Base-by-base conservation (phyloP, 495 filamentous ascomycete species). In the Elasticomyces elasticus region DNA sequence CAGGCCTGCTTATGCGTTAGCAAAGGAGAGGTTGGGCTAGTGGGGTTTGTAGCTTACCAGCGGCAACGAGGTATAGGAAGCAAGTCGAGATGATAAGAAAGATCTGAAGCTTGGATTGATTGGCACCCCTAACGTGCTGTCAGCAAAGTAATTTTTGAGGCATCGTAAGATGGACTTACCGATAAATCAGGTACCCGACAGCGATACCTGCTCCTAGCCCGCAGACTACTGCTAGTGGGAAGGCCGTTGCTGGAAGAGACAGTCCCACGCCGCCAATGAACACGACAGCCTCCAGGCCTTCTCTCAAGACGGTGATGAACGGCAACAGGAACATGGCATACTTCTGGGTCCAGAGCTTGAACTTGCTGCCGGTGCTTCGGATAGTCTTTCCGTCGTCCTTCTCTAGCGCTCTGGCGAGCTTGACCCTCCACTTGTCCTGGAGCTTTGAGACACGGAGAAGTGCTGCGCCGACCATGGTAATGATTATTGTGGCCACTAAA, bases 41-140 rank as follows among this genome's bases (percentile, higher is more conserved):
- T 15, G 11, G 5, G 27, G 12, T 5, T 9, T 5, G 22, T 48
- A 10, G 46, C 56, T 45, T 51, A 60, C 56, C 88, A 9, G 84
- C 87, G 13, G 84, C 85, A n/a, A 94, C 83, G 2, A 94, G 79
- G 59, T 94, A 94, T 2, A 94, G 73, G 62, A 92, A 76, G 63
- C 85, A 90, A 6, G 87, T 92, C 2, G 86, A 91, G 42, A 79
- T 64, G 58, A 92, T 79, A 11, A 94, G 70, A 74, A 94, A 94
- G 45, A 85, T 69, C 59, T 91, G 87, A 51, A 94, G 67, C 25
- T 79, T 81, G 9, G 82, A 74, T 7, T 76, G 70, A 19, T 79
- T 82, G 11, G 79, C 81, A 46, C 83, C 81, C 44, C 79, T 81
- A 46, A 17, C 11, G 23, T 15, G 24, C 22, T 20, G 48, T 61